These are phyloP conservation scores for Phytophthora syringae DNA, from an alignment of 352 stramenopile genomes.

Conservation along the genomic window DNA sequence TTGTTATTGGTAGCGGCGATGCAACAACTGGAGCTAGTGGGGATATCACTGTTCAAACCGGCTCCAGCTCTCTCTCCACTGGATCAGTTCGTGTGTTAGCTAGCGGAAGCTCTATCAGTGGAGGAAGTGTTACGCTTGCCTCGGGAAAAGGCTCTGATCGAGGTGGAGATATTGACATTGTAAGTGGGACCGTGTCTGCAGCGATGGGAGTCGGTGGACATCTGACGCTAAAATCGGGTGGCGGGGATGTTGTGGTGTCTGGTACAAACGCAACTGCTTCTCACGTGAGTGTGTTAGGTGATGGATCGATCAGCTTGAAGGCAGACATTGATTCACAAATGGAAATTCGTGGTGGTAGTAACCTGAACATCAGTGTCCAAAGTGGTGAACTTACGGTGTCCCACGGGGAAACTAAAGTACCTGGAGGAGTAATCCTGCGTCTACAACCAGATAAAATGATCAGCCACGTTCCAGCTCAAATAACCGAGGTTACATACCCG, in stretches of 20 bases:
- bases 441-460: slow-evolving; percentile 68
- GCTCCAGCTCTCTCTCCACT: slow-evolving; percentile 31
- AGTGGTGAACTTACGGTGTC: slow-evolving; percentile 60
- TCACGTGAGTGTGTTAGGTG: slow-evolving; percentile 29
- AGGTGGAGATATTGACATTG: slow-evolving; percentile 35
- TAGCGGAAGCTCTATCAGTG: slow-evolving; percentile 20
- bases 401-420: slow-evolving; percentile 49
- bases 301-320: slow-evolving; percentile 49
- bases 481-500: slow-evolving; percentile 92
- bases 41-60: slow-evolving; percentile 32
- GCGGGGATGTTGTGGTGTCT: slow-evolving; percentile 31
- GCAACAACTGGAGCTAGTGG: slow-evolving; percentile 30
- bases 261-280: slow-evolving; percentile 26
- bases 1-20: slow-evolving; percentile 30
- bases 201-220: slow-evolving; percentile 22
- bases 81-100: slow-evolving; percentile 25
- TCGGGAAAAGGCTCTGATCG: slow-evolving; percentile 20
- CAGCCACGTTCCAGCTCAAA: slow-evolving; percentile 84
- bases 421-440: slow-evolving; percentile 56
- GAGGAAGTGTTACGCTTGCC: slow-evolving; percentile 25
- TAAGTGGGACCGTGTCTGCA: slow-evolving; percentile 24
- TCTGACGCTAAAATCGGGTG: slow-evolving; percentile 37
- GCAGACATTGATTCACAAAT: slow-evolving; percentile 38
- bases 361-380: slow-evolving; percentile 56
- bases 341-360: slow-evolving; percentile 52